Base-by-base conservation (phyloP, 495 filamentous ascomycete species). In the Cladorrhinum samala region DNA sequence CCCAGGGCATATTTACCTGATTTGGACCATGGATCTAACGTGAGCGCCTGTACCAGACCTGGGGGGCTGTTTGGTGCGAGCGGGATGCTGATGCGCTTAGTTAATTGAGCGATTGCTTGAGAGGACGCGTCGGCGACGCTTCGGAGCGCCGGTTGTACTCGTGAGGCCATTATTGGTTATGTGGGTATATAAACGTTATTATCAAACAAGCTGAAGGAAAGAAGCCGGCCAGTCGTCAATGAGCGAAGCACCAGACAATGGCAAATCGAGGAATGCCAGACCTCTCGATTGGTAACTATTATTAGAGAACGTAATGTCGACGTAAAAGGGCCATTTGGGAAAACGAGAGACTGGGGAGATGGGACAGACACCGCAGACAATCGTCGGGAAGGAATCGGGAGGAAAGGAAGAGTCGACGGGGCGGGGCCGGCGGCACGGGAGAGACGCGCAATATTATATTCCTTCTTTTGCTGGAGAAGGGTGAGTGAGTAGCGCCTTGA, bases 1-100 rank as follows among this genome's bases (percentile, higher is more conserved):
- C 86, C 89, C 50, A 89, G 68, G n/a, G 76, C 88, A 68, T 95
- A 95, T 72, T 94, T 92, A 11, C 85, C 87, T n/a, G 88, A 82
- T 64, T 87, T 64, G 9, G 64, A 74, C 85, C 86, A 95, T 43
- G 89, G 85, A 70, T 95, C 90, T 65, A 84, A 71, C 14, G 83
- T 85, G 63, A 80, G 81, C 23, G 90, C 88, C 62, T 86, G 83
- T 14, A 86, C 73, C 36, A 91, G 76, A 2, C 80, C 85, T 2
- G 81, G 74, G 2, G 88, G 86, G 58, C 81, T 89, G 36, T 80
- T 84, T 49, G 82, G 76, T 52, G 77, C 84, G 59, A 85, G 73
- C 3, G 84, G 83, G 56, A 94, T 86, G 59, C 80, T 72, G 61
- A 94, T 86, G 24, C 90, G 82, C 74, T 87, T 87, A 51, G 73